Evolutionary conservation across 1,139 yeast species (phyloP).

Genomic region (Protomyces arabidopsidicola): DNA sequence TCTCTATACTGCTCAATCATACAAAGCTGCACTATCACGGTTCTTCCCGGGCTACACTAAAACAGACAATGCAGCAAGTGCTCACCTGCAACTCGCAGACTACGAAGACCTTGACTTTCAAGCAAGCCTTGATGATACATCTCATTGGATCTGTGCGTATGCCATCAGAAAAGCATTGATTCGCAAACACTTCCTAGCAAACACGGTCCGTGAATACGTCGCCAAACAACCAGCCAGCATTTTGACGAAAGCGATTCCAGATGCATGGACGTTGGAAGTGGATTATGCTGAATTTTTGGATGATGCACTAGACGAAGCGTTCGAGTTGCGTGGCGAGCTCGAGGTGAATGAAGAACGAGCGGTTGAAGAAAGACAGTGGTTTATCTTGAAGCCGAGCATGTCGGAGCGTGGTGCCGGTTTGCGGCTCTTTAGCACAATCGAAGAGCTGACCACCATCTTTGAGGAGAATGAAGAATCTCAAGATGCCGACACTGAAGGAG

Average conservation of each 20-base stretch:
- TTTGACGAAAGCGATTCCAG: conserved; percentile 61
- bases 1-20: not conserved
- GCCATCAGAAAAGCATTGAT: conserved; percentile 67
- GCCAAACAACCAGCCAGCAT: conserved; percentile 71
- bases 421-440: conserved; percentile 68
- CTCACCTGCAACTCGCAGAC: conserved; percentile 74
- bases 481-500: conserved; percentile 50
- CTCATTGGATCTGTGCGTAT: conserved; percentile 47
- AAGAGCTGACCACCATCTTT: conserved; percentile 74
- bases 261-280: conserved; percentile 73
- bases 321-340: conserved; percentile 76
- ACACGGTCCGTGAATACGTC: conserved; percentile 65
- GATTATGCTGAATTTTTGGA: conserved; percentile 95
- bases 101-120: conserved; percentile 86
- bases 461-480: conserved; percentile 74
- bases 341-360: conserved; percentile 45
- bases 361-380: conserved; percentile 48
- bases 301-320: conserved; percentile 85
- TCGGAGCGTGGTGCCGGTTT: conserved; percentile 97
- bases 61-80: conserved; percentile 32
- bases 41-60: conserved; percentile 1
- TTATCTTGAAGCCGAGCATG: conserved; percentile 95
- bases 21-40: not conserved
- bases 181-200: conserved; percentile 79
- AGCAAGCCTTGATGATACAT: conserved; percentile 43